Conservation (phyloP, 225 moss, liverwort and hornwort species). For the Anthoceros angustus region DNA sequence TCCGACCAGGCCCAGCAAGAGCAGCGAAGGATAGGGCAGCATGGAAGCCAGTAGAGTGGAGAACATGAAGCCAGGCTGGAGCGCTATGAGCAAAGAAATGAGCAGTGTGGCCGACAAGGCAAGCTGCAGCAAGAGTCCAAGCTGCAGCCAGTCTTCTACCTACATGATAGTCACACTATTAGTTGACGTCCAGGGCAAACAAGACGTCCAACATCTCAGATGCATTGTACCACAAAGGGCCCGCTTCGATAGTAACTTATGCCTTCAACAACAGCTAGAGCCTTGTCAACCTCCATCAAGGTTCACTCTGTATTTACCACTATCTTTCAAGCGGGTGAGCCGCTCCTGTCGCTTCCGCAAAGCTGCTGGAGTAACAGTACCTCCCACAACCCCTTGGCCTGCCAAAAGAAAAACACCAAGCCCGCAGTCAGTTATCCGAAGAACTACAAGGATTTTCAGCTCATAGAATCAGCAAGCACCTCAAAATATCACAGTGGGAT, state of each 20-base stretch:
- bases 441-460: neutral
- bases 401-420: slow-evolving; percentile 11
- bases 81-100: slow-evolving; percentile 55
- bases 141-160: slow-evolving; percentile 87
- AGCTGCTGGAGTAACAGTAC: slow-evolving; percentile 48
- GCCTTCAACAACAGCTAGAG: neutral
- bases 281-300: neutral
- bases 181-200: slow-evolving; percentile 2
- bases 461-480: neutral
- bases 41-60: slow-evolving; percentile 84
- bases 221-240: neutral
- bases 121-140: slow-evolving; percentile 85
- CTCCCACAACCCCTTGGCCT: slow-evolving; percentile 57
- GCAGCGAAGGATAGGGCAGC: slow-evolving; percentile 70
- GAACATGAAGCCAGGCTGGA: slow-evolving; percentile 74
- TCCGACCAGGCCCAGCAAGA: slow-evolving; percentile 79
- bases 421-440: neutral
- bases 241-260: neutral
- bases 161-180: slow-evolving; percentile 14
- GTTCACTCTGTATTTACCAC: slow-evolving; percentile 26
- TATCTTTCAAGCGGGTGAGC: slow-evolving; percentile 84
- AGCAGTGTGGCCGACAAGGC: slow-evolving; percentile 79
- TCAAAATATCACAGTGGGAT: too few relatives aligned
- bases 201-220: neutral
- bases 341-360: slow-evolving; percentile 92